Base-by-base conservation (phyloP, 208 protist genomes). In the Porcisia hertigi region DNA sequence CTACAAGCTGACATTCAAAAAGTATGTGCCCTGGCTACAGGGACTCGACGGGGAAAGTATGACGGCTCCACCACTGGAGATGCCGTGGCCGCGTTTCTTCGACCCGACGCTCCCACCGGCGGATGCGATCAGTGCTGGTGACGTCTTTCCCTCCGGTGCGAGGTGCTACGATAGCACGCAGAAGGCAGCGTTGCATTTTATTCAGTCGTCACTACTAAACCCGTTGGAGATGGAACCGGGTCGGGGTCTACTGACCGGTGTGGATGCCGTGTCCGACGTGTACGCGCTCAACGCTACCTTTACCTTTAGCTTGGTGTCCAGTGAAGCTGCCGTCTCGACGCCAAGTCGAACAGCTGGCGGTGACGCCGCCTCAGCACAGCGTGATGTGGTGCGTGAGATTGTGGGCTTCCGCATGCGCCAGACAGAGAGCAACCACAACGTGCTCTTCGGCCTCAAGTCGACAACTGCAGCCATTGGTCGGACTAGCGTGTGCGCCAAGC, bases 351-450 rank as follows among this genome's bases (percentile, higher is more conserved):
- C 79, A 7, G 71, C 75, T 2, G 75, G 79, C 30, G 83, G 92
- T 5, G 74, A 69, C 16, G 69, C 80, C 45, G 45, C 69, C 52
- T 78, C 79, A 2, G 34, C 73, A 53, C 77, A 94, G 60, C 85
- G 91, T 36, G 84, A 86, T 59, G 86, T 91, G 7, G 86, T 97
- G 57, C 84, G 93, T 34, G 91, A 96, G 39, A 93, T 95, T 62
- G 90, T 96, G 4, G 86, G 82, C 4, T 77, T 95, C 20, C 86
- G 88, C 39, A 79, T 96, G 69, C 92, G 91, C 25, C 92, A 97
- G 76, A 92, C 77, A 25, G 93, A 96, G 65, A 86, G 86, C 71
- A 93, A 95, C 75, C 93, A 96, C 85, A 97, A 97, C 76, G 52
- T 97, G 14, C 55, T 94, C 25, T 66, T 88, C 4, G 91, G 90